Conservation (phyloP, 2,329 filamentous ascomycete species). For the Pseudogymnoascus sp. region DNA sequence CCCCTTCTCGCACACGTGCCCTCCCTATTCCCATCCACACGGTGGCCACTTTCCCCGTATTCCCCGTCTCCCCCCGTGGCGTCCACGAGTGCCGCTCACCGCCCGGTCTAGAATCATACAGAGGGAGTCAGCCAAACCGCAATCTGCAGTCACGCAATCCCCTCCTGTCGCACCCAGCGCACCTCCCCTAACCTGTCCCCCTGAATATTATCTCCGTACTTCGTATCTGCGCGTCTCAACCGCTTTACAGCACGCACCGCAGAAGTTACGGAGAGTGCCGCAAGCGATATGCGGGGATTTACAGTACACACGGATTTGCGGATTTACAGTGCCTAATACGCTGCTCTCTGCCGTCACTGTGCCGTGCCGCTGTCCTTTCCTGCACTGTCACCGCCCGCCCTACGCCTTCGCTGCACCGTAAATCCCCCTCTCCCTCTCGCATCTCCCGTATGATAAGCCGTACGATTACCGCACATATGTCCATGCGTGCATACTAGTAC, state of each 20-base stretch:
- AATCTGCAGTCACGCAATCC: not conserved
- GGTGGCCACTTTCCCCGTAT: not conserved
- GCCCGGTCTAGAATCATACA: not conserved
- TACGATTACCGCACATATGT: not conserved
- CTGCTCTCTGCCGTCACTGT: not conserved
- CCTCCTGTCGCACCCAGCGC: not conserved
- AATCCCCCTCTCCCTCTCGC: not conserved
- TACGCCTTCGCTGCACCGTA: not conserved
- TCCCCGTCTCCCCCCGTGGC: not conserved
- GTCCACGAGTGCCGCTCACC: not conserved
- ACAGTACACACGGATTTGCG: not conserved
- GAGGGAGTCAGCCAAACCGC: not conserved
- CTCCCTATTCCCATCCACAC: not conserved
- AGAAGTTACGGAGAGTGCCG: not conserved
- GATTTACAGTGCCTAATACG: not conserved
- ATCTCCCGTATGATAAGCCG: not conserved
- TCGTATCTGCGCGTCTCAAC: not conserved
- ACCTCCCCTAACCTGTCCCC: not conserved
- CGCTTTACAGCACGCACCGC: not conserved
- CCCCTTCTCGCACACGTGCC: not conserved
- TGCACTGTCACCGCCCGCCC: not conserved
- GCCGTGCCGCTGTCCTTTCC: not conserved
- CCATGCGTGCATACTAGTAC: not conserved
- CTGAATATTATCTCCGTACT: not conserved
- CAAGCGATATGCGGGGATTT: not conserved